Evolutionary conservation across 768 basidiomycete species (phyloP).

Genomic region (Pseudohyphozyma bogoriensis): DNA sequence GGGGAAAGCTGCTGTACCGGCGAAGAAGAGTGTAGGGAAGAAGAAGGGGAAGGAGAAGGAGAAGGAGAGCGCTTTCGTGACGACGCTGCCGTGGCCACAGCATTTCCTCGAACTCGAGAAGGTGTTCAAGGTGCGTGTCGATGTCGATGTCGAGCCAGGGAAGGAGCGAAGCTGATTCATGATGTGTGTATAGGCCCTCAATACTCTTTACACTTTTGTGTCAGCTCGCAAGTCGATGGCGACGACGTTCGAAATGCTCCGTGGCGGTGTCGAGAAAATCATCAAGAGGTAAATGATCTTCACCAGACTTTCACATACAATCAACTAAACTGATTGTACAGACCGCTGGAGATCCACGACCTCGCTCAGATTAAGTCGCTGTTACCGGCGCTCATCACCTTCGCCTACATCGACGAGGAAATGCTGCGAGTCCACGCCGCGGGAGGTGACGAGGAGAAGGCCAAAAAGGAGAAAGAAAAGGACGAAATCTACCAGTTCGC

Average conservation of each 20-base stretch:
- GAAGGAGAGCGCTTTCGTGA: constrained; percentile 9
- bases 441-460: constrained; percentile 28
- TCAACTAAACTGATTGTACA: constrained; percentile 34
- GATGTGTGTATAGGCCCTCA: constrained; percentile 53
- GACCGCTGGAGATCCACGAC: constrained; percentile 64
- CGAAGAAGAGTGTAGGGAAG: not conserved
- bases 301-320: not conserved
- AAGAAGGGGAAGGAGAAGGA: constrained; percentile 27
- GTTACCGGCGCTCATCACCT: constrained; percentile 68
- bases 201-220: constrained; percentile 78
- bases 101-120: constrained; percentile 45
- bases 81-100: constrained; percentile 48
- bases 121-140: constrained; percentile 52
- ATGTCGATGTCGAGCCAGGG: not conserved
- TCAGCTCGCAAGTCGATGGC: constrained; percentile 70
- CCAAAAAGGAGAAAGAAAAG: constrained; percentile 34
- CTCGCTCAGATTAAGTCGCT: constrained; percentile 85
- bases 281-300: constrained; percentile 52
- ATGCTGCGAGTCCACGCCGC: constrained; percentile 50
- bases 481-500: constrained; percentile 41
- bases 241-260: constrained; percentile 63
- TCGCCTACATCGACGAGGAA: constrained; percentile 63
- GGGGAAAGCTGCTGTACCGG: not conserved
- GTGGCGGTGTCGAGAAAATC: constrained; percentile 68
- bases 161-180: too few relatives aligned